Base-by-base conservation (phyloP, 2,329 filamentous ascomycete genomes). In the Aureobasidium sp. region DNA sequence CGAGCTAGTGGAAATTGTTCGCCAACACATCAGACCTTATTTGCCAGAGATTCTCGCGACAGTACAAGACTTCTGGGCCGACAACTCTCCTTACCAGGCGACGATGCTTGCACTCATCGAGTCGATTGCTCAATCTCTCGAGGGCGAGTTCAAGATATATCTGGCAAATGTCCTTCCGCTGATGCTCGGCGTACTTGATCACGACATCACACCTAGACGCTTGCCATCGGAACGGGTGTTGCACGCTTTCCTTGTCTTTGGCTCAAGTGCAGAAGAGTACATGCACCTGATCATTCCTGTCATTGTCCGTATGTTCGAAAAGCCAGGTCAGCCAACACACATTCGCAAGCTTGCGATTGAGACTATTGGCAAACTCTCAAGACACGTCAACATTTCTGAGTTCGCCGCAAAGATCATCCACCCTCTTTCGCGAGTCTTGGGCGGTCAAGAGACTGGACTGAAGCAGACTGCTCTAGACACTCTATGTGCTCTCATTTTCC, bases 261-360 rank as follows among this genome's bases (percentile, higher is more conserved):
- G 95, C 1, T 88, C 92, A 0, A 97, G 92, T 70, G 90, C 89
- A 12, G 94, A 99, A 73, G 94, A 99, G 73, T 99, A 99, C 74
- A 99, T 99, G 94, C 94, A 99, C 73, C 81, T 99, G 58, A 97
- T 99, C 67, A 90, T 99, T 57, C 94, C 94, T 0, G 91, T 96
- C 39, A 91, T 99, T 70, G 92, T 99, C 9, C 87, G 89, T 48
- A 89, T 96, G 53, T 97, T 99, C 70, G 93, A 99, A 73, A 95
- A 91, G 70, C 84, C 88, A 36, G 87, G 88, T 12, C 90, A 95
- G 65, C 91, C 91, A 8, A 79, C 84, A 1, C 87, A 87, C 63
- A 85, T 97, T 52, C 84, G 91, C 59, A 95, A 91, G 74, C 86
- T 87, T 27, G 93, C 93, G 0, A 97, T 99, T 67, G 95, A 99